These are phyloP conservation scores for Trichoderma cornu-damae DNA, from an alignment of 2,329 filamentous ascomycete species.

Conservation along the genomic window DNA sequence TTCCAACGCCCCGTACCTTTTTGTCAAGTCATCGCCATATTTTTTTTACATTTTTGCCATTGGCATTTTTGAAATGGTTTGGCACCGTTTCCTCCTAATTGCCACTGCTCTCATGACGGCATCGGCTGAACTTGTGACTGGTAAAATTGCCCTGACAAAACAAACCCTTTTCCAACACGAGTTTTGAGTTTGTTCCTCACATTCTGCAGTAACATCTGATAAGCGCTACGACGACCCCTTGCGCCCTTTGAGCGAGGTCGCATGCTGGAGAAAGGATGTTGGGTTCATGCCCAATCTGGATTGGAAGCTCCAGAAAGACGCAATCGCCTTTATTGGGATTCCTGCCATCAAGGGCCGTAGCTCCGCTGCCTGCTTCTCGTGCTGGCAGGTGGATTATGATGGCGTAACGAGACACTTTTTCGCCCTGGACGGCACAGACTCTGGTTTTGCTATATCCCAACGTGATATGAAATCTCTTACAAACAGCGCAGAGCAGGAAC, in stretches of 20 bases:
- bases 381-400: neutral
- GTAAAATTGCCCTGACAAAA: no score
- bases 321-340: neutral
- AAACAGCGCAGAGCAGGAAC: neutral
- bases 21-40: no score
- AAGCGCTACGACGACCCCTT: slow-evolving; percentile 4
- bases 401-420: neutral
- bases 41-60: no score
- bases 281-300: slow-evolving; percentile 6
- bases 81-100: no score
- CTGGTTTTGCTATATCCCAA: neutral
- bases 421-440: neutral
- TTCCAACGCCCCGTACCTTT: no score
- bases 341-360: neutral
- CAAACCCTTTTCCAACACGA: no score
- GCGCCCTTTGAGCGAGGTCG: neutral
- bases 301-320: slow-evolving; percentile 5
- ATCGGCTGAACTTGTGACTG: no score
- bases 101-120: no score
- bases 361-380: neutral
- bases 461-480: neutral
- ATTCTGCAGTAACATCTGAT: no score
- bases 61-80: no score
- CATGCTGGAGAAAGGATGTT: slow-evolving; percentile 3
- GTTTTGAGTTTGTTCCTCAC: no score